Base-by-base conservation (phyloP, 805 yeast genomes). In the Yamadazyma olivae region DNA sequence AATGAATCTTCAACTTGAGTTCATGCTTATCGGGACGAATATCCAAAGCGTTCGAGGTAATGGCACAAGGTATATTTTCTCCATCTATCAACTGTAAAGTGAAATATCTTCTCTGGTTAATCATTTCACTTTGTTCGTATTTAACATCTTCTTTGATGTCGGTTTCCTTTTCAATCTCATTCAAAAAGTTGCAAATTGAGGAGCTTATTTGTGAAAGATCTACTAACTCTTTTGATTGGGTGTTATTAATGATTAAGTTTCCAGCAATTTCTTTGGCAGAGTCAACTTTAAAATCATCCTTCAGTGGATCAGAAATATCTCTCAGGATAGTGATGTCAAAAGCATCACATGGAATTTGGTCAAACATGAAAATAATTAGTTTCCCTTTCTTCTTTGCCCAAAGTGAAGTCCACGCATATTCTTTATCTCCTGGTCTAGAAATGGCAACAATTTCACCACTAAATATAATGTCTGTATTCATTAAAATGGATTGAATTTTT, bases 391-490 rank as follows among this genome's bases (percentile, higher is more conserved):
- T 67, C 50, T 89, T 89, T 0, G 93, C 95, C 96, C 96, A 91
- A 38, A 90, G 59, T 0, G 95, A 84, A 8, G 95, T 89, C 84
- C 95, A 81, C 1, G 90, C 84, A 40, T 75, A 64, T 19, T 73
- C 73, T 32, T 72, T 73, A 32, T 64, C 70, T 13, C 84, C 83
- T 10, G 81, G 78, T 46, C 87, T 73, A 27, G 75, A 67, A 31
- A 89, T 83, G 7, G 95, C 95, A 9, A 88, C 79, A 32, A 89
- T 79, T 49, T 86, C 93, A 40, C 96, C 97, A 1, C 89, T 75
- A 52, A 84, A 84, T 0, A 82, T 75, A 33, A 81, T 71, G 40
- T 75, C 75, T 33, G 44, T 41, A 26, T 43, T 50, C 9, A 37
- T 51, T 35, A 35, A 33, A 10, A 36, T 46, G 7, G 31, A 30